phyloP scores from a whole-genome alignment of 2,329 filamentous ascomycete species.

The Raffaelea deltoideospora region DNA sequence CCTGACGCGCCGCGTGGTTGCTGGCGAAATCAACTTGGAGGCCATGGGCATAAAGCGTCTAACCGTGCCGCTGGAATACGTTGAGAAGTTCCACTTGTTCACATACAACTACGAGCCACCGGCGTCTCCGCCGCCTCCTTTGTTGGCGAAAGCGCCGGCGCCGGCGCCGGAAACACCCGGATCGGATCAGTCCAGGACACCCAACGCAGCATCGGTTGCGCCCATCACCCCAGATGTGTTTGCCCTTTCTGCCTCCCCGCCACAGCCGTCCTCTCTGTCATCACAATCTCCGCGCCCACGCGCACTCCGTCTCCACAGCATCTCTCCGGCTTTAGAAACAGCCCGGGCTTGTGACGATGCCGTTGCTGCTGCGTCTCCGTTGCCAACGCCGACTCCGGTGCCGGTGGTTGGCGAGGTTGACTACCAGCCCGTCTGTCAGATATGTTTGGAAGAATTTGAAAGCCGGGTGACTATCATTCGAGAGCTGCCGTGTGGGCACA shows the following conservation, averaged over 20 bases:
- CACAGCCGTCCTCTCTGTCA: too few species aligned
- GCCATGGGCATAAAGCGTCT: slow-evolving; percentile 70
- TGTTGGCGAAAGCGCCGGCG: background rate
- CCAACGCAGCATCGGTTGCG: background rate
- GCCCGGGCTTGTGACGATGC: too few species aligned
- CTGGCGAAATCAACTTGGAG: slow-evolving; percentile 75
- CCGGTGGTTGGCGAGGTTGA: background rate
- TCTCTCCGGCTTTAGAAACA: too few species aligned
- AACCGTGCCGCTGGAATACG: slow-evolving; percentile 55
- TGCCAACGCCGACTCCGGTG: background rate
- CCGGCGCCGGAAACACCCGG: too few species aligned
- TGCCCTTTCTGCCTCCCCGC: background rate
- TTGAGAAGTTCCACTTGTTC: slow-evolving; percentile 64
- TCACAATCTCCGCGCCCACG: too few species aligned
- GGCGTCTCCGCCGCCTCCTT: slow-evolving; percentile 10
- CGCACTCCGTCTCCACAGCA: too few species aligned
- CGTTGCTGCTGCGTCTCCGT: too few species aligned
- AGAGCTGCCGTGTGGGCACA: slow-evolving; percentile 78
- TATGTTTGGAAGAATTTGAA: slow-evolving; percentile 73
- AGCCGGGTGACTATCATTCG: slow-evolving; percentile 57
- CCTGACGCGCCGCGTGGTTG: slow-evolving; percentile 54
- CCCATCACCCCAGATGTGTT: background rate
- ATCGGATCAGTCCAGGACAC: too few species aligned
- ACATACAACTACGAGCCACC: slow-evolving; percentile 51
- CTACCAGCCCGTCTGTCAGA: slow-evolving; percentile 66